Evolutionary conservation across 768 basidiomycete species (phyloP).

Genomic region (Mycena kentingensis): DNA sequence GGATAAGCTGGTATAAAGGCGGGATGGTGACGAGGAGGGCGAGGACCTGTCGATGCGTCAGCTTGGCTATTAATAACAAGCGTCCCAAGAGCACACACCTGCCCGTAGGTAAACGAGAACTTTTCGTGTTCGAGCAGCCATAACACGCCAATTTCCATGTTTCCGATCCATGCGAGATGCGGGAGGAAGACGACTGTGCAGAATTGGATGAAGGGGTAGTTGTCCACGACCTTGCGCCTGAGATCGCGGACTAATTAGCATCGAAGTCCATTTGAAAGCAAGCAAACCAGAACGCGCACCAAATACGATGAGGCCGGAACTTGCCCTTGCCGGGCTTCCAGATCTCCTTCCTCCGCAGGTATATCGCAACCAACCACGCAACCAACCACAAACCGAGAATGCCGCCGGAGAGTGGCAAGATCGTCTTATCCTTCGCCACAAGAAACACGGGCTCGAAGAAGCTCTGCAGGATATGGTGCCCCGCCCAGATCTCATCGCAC

Average conservation of each 20-base stretch:
- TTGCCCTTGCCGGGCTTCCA: not conserved
- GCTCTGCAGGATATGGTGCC: not conserved
- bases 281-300: not conserved
- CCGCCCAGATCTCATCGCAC: slow-evolving; percentile 10
- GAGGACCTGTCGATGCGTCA: not conserved
- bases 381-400: not conserved
- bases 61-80: not conserved
- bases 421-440: too few relatives aligned
- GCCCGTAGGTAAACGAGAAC: not conserved
- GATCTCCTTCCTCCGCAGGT: not conserved
- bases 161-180: not conserved
- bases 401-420: not conserved
- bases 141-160: not conserved
- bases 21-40: slow-evolving; percentile 1
- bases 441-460: not conserved
- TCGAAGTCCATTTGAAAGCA: not conserved
- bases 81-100: not conserved
- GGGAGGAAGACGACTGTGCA: not conserved
- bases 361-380: not conserved
- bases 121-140: not conserved
- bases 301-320: not conserved
- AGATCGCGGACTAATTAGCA: not conserved
- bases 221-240: not conserved
- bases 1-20: slow-evolving; percentile 11
- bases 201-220: slow-evolving; percentile 2